Evolutionary conservation across 2,329 filamentous ascomycete species (phyloP), one percentile per base, ranked within the genome.

Genomic region (Stemphylium vesicarium): DNA sequence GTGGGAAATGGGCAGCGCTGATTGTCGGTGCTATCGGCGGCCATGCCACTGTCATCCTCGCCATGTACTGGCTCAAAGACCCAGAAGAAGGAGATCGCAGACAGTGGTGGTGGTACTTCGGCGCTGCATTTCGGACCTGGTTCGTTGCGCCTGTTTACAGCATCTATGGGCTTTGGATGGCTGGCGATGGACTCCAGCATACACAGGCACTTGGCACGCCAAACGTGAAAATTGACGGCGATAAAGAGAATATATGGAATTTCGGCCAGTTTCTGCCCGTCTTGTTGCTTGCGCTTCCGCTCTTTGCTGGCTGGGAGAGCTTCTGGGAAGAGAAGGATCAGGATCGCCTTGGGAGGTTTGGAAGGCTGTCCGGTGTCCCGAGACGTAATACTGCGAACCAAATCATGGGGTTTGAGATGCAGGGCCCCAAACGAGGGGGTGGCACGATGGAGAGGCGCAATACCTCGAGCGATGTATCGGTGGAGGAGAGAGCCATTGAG

Each of bases 251-350:
- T 4, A 7, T 9, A 9, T 29, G 26, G 26, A 29, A 29, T 29
- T 29, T 29, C 26, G 26, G 26, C 26, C 26, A 29, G 26, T 29
- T 29, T 29, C 48, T 73, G 7, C 69, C 69, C 0, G 60, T 72
- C 4, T 43, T 73, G 11, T 33, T 73, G n/a, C 56, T 73, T 13
- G 70, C 65, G 12, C 44, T 73, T 36, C 70, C 70, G 2, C 16
- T 71, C 2, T 71, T 73, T 40, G 70, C 69, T 11, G 70, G 69
- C 6, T 71, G 70, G 70, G 70, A 73, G 49, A 69, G 63, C 48
- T 60, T 61, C 46, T 62, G 59, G 64, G 68, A 70, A 40, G 66
- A 69, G 40, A 65, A 69, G 31, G 68, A 70, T 12, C 52, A 63
- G 40, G 61, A 68, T 39, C 55, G 62, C 3, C 59, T 64, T 9